Conservation (phyloP, 176 grass and related monocot genomes). For the Juncus effusus region DNA sequence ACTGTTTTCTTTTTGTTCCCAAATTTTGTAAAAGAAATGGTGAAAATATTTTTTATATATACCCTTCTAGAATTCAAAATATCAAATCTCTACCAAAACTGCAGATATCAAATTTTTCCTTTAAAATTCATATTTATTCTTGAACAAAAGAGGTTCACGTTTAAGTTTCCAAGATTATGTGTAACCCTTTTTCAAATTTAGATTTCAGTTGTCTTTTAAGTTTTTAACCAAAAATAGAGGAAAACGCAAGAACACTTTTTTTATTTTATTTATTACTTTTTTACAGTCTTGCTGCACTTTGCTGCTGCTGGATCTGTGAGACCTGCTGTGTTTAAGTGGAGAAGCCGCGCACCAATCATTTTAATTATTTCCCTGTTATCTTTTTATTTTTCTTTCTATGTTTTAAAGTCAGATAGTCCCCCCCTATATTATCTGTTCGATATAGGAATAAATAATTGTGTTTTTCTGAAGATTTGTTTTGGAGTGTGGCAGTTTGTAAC, state of each 20-base stretch:
- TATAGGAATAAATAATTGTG: slow-evolving; percentile 6
- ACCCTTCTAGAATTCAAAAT: too few relatives aligned
- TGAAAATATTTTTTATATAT: too few relatives aligned
- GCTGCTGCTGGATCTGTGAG: slow-evolving; percentile 96
- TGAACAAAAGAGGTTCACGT: too few relatives aligned
- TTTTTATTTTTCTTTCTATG: slow-evolving; percentile 6
- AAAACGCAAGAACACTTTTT: too few relatives aligned
- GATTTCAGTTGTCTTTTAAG: too few relatives aligned
- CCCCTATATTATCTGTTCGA: background rate
- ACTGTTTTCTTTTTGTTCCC: slow-evolving; percentile 1
- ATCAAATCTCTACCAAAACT: too few relatives aligned
- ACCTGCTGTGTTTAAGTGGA: slow-evolving; percentile 60
- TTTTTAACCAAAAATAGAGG: too few relatives aligned
- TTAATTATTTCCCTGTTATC: slow-evolving; percentile 2
- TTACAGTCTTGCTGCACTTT: slow-evolving; percentile 66
- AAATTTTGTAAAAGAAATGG: background rate
- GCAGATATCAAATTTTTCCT: too few relatives aligned
- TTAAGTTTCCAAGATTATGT: too few relatives aligned
- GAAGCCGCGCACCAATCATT: background rate
- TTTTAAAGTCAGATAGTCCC: background rate
- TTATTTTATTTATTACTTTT: background rate
- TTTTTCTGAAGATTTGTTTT: slow-evolving; percentile 1
- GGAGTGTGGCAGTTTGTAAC: background rate
- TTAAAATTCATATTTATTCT: too few relatives aligned
- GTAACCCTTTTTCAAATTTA: too few relatives aligned